Evolutionary conservation across 2,329 filamentous ascomycete genomes (phyloP).

Genomic region (Monosporascus ibericus): DNA sequence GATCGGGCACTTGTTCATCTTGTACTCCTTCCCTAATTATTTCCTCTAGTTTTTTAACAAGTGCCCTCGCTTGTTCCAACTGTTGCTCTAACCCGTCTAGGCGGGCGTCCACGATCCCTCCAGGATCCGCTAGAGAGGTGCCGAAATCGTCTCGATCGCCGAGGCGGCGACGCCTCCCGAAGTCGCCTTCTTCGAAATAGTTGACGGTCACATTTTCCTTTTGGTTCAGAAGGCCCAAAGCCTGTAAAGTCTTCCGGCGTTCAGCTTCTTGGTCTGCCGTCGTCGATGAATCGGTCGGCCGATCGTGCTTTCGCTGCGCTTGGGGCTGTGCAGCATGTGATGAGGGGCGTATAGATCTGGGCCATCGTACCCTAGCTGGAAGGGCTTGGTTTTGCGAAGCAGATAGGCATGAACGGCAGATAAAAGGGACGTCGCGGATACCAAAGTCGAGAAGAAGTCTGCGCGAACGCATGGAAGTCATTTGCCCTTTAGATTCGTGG

Average conservation of each 20-base stretch:
- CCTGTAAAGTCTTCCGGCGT: conserved; percentile 19
- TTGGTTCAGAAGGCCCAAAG: conserved; percentile 21
- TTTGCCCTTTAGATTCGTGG: not conserved
- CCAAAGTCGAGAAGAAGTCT: conserved; percentile 16
- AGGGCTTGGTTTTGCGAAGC: conserved; percentile 16
- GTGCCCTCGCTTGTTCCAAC: conserved; percentile 21
- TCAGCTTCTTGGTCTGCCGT: conserved; percentile 20
- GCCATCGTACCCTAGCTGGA: conserved; percentile 14
- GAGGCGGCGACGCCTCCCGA: conserved; percentile 32
- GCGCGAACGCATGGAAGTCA: conserved; percentile 21
- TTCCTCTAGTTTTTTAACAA: conserved; percentile 20
- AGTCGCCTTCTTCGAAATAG: conserved; percentile 42
- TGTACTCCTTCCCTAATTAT: conserved; percentile 20
- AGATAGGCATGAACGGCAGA: conserved; percentile 25
- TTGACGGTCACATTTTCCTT: conserved; percentile 27
- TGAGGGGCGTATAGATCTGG: conserved; percentile 14
- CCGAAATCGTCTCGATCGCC: conserved; percentile 33
- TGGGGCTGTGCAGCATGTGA: conserved; percentile 14
- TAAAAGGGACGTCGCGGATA: conserved; percentile 16
- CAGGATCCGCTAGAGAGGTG: conserved; percentile 30
- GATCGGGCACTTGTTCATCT: conserved; percentile 24
- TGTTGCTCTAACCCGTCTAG: conserved; percentile 32
- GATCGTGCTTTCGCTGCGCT: not conserved
- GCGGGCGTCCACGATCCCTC: conserved; percentile 29
- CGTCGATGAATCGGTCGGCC: conserved; percentile 5